Base-by-base conservation (phyloP, 1,284 basidiomycete genomes). In the Cutaneotrichosporon sp. region DNA sequence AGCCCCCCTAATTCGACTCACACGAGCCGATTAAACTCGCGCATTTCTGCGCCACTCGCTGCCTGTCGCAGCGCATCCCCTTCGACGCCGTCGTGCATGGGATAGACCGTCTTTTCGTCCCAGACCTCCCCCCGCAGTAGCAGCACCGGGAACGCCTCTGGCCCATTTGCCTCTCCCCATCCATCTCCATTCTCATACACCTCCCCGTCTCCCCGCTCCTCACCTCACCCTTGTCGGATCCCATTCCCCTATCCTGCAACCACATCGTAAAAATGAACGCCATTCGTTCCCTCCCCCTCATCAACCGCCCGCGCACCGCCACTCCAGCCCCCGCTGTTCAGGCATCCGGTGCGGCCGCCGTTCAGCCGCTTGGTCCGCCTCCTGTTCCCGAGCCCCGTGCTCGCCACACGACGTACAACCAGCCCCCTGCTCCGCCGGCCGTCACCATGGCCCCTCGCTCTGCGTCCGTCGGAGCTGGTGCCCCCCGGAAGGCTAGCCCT, bases 261-360 rank as follows among this genome's bases (percentile, higher is more conserved):
- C 34, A 47, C 26, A 11, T 27, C 19, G 34, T 41, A 32, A 27
- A 47, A 32, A 75, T 75, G 74, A 65, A 75, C 55, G 68, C 74
- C 22, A 63, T 75, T 44, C 72, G 71, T 45, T 70, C 72, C 20
- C 69, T 75, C 25, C 72, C 72, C 35, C 71, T 75, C 48, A 71
- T 75, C 55, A 69, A 72, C 61, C 67, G 72, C 24, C 72, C 72
- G 17, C 66, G 74, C 41, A 65, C 72, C 16, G 52, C 70, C 16
- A 71, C 72, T 10, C 74, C 74, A 4, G 71, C 66, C 8, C 67
- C 71, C 17, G 54, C 67, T 12, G 59, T 49, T 32, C 39, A 51
- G 10, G 52, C 38, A n/a, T 24, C 50, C 19, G 54, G 54, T 31
- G 31, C 47, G 16, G 50, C 55, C 1, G 37, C 55, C 19, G 57